phyloP scores from a whole-genome alignment of 805 yeast species.

The Priceomyces melissophilus region DNA sequence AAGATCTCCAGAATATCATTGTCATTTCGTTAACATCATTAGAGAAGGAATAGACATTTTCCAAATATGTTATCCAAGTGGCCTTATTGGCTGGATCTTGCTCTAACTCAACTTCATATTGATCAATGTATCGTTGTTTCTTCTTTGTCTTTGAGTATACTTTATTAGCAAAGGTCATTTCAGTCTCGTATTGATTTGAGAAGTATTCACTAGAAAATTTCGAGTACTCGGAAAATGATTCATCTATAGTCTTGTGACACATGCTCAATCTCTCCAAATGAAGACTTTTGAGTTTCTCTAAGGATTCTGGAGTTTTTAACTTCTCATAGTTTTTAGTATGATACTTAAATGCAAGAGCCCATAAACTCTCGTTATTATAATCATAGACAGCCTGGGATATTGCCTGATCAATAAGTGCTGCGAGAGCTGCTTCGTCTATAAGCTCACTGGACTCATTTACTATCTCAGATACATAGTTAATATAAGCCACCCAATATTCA shows the following conservation, averaged over 20 bases:
- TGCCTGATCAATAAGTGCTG: constrained; percentile 15
- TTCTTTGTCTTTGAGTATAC: constrained; percentile 26
- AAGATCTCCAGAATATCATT: constrained; percentile 30
- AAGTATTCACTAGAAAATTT: constrained; percentile 32
- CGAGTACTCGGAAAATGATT: constrained; percentile 39
- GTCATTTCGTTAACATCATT: constrained; percentile 10
- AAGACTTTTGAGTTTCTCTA: constrained; percentile 17
- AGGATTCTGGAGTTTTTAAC: constrained; percentile 8
- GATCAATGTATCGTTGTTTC: constrained; percentile 29
- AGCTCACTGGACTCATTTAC: constrained; percentile 1
- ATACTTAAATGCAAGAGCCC: constrained; percentile 13
- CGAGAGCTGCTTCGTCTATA: constrained; percentile 5
- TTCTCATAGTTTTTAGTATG: constrained; percentile 6
- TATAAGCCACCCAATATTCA: constrained; percentile 18
- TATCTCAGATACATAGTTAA: constrained; percentile 11
- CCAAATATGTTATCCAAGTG: constrained; percentile 33
- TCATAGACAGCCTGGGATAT: constrained; percentile 23
- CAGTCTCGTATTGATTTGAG: constrained; percentile 25
- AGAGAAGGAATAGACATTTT: constrained; percentile 20
- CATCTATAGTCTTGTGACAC: constrained; percentile 42
- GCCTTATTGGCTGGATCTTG: constrained; percentile 12
- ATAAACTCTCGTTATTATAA: constrained; percentile 16
- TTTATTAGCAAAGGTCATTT: constrained; percentile 36
- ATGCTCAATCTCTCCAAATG: constrained; percentile 29
- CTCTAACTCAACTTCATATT: constrained; percentile 25